Percentiles rank a stretch among this genome's conserved stretches.
phyloP scores from a whole-genome alignment of 2,329 filamentous ascomycete species.

The Beauveria asiatica region DNA sequence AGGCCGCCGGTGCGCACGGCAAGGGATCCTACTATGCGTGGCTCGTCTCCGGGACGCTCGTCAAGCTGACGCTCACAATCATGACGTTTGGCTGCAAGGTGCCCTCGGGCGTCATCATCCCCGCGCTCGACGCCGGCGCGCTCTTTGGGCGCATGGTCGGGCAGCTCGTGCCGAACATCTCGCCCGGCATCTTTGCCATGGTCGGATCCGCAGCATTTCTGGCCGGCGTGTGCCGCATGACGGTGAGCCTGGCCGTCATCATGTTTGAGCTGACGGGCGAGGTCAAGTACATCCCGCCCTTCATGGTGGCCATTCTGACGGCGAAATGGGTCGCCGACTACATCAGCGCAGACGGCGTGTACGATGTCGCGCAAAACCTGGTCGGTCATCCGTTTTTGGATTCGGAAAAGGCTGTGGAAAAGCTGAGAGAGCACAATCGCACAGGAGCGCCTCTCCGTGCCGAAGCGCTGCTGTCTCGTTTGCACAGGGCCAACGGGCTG shows the following conservation, averaged over 20 bases:
- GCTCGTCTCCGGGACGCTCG: slow-evolving; percentile 68
- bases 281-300: slow-evolving; percentile 89
- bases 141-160: slow-evolving; percentile 83
- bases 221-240: slow-evolving; percentile 89
- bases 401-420: slow-evolving; percentile 35
- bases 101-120: slow-evolving; percentile 88
- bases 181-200: slow-evolving; percentile 91
- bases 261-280: slow-evolving; percentile 98
- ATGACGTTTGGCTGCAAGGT: slow-evolving; percentile 92
- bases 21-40: slow-evolving; percentile 68
- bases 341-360: slow-evolving; percentile 44
- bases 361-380: slow-evolving; percentile 51
- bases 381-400: slow-evolving; percentile 52
- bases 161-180: slow-evolving; percentile 81
- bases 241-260: slow-evolving; percentile 95
- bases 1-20: slow-evolving; percentile 58
- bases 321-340: slow-evolving; percentile 93
- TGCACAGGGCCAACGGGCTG: neutral
- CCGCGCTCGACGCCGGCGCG: slow-evolving; percentile 92
- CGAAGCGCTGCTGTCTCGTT: neutral
- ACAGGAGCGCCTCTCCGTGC: slow-evolving; percentile 15
- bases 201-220: slow-evolving; percentile 89
- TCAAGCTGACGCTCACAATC: slow-evolving; percentile 77
- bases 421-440: slow-evolving; percentile 34
- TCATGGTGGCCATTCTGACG: slow-evolving; percentile 98